Conservation (phyloP, 2,329 filamentous ascomycete genomes). For the Ophiostoma sp. region DNA sequence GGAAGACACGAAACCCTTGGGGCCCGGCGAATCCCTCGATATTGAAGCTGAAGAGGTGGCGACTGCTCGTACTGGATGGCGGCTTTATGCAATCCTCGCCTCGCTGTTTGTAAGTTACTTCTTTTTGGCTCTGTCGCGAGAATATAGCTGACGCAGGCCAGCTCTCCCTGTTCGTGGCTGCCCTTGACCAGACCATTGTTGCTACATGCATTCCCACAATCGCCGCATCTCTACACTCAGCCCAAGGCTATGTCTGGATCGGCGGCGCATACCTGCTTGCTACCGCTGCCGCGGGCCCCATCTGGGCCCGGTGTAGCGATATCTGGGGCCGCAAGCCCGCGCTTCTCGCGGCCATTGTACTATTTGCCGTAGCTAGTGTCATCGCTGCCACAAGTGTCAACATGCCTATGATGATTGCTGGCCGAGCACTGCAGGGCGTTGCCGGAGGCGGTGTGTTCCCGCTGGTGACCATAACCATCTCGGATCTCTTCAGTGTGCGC, state of each 20-base stretch:
- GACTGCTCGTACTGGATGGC: conserved; percentile 17
- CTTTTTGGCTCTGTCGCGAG: not conserved
- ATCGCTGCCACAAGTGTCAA: conserved; percentile 30
- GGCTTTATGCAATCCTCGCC: conserved; percentile 19
- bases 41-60: not conserved
- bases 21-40: conserved; percentile 15
- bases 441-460: conserved; percentile 31
- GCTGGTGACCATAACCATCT: conserved; percentile 33
- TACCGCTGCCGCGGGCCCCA: conserved; percentile 33
- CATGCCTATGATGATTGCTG: conserved; percentile 30
- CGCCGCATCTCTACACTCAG: conserved; percentile 24
- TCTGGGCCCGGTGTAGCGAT: conserved; percentile 35
- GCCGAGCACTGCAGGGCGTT: conserved; percentile 30
- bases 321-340: conserved; percentile 36
- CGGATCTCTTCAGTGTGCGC: conserved; percentile 36
- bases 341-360: conserved; percentile 33
- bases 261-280: conserved; percentile 26
- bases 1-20: not conserved
- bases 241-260: conserved; percentile 27
- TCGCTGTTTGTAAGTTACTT: conserved; percentile 19
- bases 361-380: conserved; percentile 38
- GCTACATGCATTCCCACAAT: conserved; percentile 31
- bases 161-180: conserved; percentile 46
- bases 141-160: not conserved
- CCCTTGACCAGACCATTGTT: conserved; percentile 42